Conservation (phyloP, 2,329 filamentous ascomycete species). For the Fusarium sororula region DNA sequence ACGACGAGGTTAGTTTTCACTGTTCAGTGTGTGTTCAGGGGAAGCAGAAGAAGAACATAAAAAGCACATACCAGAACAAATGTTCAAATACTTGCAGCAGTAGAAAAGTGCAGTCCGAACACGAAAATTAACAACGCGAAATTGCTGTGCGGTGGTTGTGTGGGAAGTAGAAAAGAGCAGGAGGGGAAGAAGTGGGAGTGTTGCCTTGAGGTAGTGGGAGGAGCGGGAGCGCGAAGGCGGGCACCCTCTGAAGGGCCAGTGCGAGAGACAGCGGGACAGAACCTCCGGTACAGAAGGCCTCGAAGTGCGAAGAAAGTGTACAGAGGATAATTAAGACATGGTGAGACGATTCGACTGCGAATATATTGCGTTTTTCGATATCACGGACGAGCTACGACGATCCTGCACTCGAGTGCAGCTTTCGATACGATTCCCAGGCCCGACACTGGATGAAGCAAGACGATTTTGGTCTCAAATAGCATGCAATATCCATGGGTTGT, state of each 20-base stretch:
- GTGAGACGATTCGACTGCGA: neutral
- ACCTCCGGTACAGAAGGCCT: too few species aligned
- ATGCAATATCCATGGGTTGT: fast-evolving
- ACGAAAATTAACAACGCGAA: neutral
- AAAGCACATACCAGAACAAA: constrained; percentile 3
- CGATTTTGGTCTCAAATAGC: fast-evolving
- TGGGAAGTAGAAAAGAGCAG: neutral
- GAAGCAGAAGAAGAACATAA: neutral
- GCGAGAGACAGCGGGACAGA: neutral
- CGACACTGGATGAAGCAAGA: neutral
- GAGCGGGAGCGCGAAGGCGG: neutral
- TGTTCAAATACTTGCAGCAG: neutral
- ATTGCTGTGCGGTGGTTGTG: neutral
- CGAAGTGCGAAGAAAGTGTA: neutral
- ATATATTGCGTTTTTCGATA: neutral
- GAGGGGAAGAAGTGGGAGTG: neutral
- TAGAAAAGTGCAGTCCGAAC: neutral
- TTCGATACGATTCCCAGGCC: neutral
- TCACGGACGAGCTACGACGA: neutral
- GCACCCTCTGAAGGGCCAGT: neutral
- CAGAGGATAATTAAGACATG: too few species aligned
- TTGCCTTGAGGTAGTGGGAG: neutral
- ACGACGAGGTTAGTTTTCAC: neutral
- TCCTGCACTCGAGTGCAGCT: neutral
- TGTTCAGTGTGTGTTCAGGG: neutral